Percentiles rank a stretch among this genome's conserved stretches.
Conservation (phyloP, 2,329 filamentous ascomycete species). For the Microcyclosporella mali region DNA sequence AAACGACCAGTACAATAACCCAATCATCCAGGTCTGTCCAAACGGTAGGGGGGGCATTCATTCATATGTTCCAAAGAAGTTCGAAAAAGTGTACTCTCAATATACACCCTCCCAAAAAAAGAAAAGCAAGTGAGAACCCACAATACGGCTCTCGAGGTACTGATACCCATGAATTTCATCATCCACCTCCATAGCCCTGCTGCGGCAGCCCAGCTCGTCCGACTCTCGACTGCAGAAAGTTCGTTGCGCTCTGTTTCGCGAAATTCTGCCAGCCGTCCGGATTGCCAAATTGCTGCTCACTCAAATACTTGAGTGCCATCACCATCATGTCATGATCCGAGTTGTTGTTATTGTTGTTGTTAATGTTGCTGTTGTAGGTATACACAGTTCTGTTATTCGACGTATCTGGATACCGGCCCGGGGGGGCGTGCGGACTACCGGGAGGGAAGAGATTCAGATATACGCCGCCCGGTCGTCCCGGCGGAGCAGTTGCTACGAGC, state of each 20-base stretch:
- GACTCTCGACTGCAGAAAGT: constrained; percentile 21
- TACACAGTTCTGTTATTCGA: constrained; percentile 38
- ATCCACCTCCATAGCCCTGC: constrained; percentile 5
- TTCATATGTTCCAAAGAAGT: too few relatives aligned
- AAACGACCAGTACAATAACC: too few relatives aligned
- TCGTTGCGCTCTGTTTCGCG: constrained; percentile 23
- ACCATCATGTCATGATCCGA: constrained; percentile 49
- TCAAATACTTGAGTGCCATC: constrained; percentile 45
- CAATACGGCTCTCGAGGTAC: too few relatives aligned
- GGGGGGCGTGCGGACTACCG: constrained; percentile 26
- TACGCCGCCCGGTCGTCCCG: constrained; percentile 63
- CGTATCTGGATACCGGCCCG: constrained; percentile 27
- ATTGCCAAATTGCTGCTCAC: constrained; percentile 31
- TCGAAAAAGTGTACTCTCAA: too few relatives aligned
- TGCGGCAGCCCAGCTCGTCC: constrained; percentile 15
- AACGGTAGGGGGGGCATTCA: too few relatives aligned
- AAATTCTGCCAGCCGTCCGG: constrained; percentile 27
- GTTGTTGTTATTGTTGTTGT: too few relatives aligned
- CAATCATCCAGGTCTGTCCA: too few relatives aligned
- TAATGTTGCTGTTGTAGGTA: constrained; percentile 15
- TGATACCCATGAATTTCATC: too few relatives aligned
- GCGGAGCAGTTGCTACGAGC: constrained; percentile 70
- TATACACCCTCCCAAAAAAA: too few relatives aligned
- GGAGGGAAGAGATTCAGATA: constrained; percentile 55
- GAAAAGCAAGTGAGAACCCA: too few relatives aligned